Evolutionary conservation across 257 asterid species (phyloP).

Genomic region (Nicotiana sylvestris): DNA sequence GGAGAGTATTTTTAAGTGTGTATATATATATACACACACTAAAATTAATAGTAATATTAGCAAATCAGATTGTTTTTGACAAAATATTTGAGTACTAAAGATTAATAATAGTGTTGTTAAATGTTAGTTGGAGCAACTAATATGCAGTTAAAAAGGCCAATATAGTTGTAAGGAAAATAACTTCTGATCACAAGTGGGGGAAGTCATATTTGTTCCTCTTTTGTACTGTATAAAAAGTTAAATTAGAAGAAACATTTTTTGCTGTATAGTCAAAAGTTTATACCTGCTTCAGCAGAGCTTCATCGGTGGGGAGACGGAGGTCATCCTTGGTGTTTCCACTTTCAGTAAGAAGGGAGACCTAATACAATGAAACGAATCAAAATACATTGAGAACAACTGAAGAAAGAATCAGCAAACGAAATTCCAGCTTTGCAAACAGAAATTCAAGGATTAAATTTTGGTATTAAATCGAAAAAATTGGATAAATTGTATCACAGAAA

Average conservation of each 20-base stretch:
- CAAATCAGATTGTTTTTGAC: neutral
- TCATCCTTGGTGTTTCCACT: slow-evolving; percentile 76
- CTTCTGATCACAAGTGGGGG: neutral
- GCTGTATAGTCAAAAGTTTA: too few relatives aligned
- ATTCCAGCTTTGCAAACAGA: neutral
- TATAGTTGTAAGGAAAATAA: neutral
- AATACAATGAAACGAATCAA: neutral
- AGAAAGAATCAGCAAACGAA: neutral
- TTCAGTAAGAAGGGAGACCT: slow-evolving; percentile 84
- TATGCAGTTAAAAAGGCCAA: neutral
- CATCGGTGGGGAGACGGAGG: slow-evolving; percentile 75
- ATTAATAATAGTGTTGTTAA: neutral
- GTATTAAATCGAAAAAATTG: too few relatives aligned
- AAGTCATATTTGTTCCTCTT: neutral
- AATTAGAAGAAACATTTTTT: neutral
- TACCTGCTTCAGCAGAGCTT: slow-evolving; percentile 59
- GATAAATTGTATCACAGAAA: too few relatives aligned
- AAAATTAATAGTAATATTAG: neutral
- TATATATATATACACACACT: too few relatives aligned
- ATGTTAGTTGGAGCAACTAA: neutral
- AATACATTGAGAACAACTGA: neutral
- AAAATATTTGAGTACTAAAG: neutral
- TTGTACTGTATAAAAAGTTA: neutral
- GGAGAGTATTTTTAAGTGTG: too few relatives aligned
- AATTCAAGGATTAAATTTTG: neutral